Base-by-base conservation (phyloP, 805 yeast species). In the Sugiyamaella lignohabitans region DNA sequence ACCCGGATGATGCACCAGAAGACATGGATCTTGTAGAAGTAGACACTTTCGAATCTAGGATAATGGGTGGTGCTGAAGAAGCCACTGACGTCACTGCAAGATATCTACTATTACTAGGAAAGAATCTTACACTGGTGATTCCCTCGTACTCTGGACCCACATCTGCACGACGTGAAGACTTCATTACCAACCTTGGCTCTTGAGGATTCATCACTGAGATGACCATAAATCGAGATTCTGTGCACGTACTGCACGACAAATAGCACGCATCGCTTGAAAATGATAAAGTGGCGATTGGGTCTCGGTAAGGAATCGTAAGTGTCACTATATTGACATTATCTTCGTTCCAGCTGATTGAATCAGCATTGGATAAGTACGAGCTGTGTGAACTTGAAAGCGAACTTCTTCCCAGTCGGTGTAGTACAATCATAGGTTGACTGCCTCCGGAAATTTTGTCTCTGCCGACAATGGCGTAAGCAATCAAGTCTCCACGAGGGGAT, bases 391-490 rank as follows among this genome's bases (percentile, higher is more conserved):
- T 18, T 32, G 43, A 39, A 16, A 23, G 23, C 5, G 23, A 35
- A 8, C 11, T 27, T 20, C 27, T 8, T 14, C 35, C 19, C 17
- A 50, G 34, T 29, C 48, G 30, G 22, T 52, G 49, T 29, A 52
- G 34, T 6, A 52, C 49, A 27, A 52, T 47, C 51, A 52, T 42
- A 6, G 56, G 50, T 40, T 84, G 91, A 58, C 83, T 89, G 23
- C 79, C 73, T 2, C 81, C 80, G 1, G 81, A 75, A 18, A 74
- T 65, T 48, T 83, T 72, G 59, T 86, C 94, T 48, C 80, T 76
- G 0, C 95, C 93, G 0, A 91, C 84, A 24, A 89, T 80, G 1
- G 95, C 93, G 53, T 87, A 77, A 3, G 93, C 93, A 10, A 88
- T 69, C 21, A 81, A 67, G 17, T 73, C 67, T 21, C 84, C 87